Evolutionary conservation across 495 filamentous ascomycete genomes (phyloP).

Genomic region (Penicillium tannophilum): DNA sequence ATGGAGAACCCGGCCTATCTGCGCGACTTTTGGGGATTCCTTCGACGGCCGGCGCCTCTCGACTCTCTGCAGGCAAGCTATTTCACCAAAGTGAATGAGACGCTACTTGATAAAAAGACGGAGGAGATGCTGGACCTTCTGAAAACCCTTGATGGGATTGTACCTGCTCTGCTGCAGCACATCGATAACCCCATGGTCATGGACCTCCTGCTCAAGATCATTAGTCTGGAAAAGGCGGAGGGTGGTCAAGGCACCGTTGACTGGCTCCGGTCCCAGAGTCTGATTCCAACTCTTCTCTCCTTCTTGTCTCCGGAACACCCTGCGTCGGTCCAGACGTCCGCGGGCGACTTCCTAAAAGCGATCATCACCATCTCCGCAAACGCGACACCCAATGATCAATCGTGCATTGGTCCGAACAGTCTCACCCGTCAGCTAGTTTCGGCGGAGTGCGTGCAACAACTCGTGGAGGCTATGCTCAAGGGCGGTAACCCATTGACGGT

Average conservation of each 20-base stretch:
- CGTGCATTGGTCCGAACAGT: constrained; percentile 96
- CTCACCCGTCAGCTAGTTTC: constrained; percentile 97
- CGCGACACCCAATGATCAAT: constrained; percentile 94
- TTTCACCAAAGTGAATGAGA: constrained; percentile 98
- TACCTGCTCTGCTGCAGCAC: constrained; percentile 85
- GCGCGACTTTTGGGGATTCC: constrained; percentile 86
- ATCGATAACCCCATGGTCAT: constrained; percentile 98
- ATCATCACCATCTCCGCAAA: constrained; percentile 99
- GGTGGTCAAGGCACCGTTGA: constrained; percentile 93
- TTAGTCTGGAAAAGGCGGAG: constrained; percentile 92
- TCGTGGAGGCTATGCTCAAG: constrained; percentile 88
- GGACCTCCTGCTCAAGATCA: constrained; percentile 96
- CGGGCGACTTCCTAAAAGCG: constrained; percentile 96
- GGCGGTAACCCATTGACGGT: constrained; percentile 95
- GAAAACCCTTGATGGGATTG: constrained; percentile 76
- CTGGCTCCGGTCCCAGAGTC: constrained; percentile 88
- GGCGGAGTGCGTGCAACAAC: constrained; percentile 71
- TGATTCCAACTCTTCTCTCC: constrained; percentile 87
- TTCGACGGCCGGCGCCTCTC: constrained; percentile 76
- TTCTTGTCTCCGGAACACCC: constrained; percentile 82
- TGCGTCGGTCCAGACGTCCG: constrained; percentile 90
- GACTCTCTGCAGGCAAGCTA: constrained; percentile 94
- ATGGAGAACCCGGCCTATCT: constrained; percentile 80
- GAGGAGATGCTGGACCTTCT: constrained; percentile 92
- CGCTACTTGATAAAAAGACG: constrained; percentile 94